A percentile compares a stretch with the other conserved stretches of the same genome.
Evolutionary conservation across 345 rosid species (phyloP).

Genomic region (thale cress (Arabidopsis thaliana)): TAIR10.1 NC_003071.7:951001-951500

Average conservation of each 20-base stretch:
- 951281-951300: neutral
- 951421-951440: constrained; percentile 57
- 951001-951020: constrained; percentile 12
- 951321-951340: neutral
- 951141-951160: constrained; percentile 63
- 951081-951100: constrained; percentile 92
- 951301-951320: too few species aligned
- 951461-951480: too few species aligned
- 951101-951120: constrained; percentile 86
- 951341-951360: neutral
- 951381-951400: constrained; percentile 47
- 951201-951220: too few species aligned
- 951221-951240: neutral
- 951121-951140: constrained; percentile 70
- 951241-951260: constrained; percentile 7
- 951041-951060: constrained; percentile 50
- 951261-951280: constrained; percentile 8
- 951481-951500: too few species aligned
- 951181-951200: constrained; percentile 57
- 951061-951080: constrained; percentile 81
- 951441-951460: constrained; percentile 26
- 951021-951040: constrained; percentile 22
- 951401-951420: constrained; percentile 52
- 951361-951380: neutral
- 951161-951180: constrained; percentile 76